Evolutionary conservation across 805 yeast genomes (phyloP).

Genomic region (Saccharomycopsis guyanensis): DNA sequence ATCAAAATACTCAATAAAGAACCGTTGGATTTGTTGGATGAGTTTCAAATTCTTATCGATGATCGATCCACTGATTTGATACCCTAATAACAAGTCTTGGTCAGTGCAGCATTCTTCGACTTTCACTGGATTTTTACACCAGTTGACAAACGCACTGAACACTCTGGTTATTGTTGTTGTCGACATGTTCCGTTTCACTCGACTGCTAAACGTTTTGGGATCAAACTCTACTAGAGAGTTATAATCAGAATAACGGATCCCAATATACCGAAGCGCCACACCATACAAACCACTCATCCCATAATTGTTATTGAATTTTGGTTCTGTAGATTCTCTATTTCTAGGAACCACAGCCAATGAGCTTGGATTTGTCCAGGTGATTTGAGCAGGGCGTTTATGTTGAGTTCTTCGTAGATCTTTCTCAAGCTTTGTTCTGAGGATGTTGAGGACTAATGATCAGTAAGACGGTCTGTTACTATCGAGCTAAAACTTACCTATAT

Average conservation of each 20-base stretch:
- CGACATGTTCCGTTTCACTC: not conserved
- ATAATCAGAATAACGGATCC: not conserved
- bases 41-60: slow-evolving; percentile 4
- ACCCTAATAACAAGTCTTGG: not conserved
- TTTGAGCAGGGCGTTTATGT: not conserved
- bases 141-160: not conserved
- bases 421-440: not conserved
- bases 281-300: not conserved
- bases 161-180: not conserved
- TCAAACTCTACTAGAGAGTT: slow-evolving; percentile 2
- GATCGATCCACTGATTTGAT: slow-evolving; percentile 2
- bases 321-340: not conserved
- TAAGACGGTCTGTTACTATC: no score
- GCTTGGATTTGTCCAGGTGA: not conserved
- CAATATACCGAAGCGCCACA: not conserved
- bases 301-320: not conserved
- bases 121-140: not conserved
- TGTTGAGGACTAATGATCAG: not conserved
- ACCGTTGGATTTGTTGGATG: not conserved
- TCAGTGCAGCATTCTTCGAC: not conserved
- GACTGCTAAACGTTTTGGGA: not conserved
- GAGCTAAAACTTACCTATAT: not conserved
- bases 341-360: not conserved
- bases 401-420: not conserved
- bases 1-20: not conserved